Evolutionary conservation across 208 protist species (phyloP).

Genomic region (Acanthamoeba comandoni): DNA sequence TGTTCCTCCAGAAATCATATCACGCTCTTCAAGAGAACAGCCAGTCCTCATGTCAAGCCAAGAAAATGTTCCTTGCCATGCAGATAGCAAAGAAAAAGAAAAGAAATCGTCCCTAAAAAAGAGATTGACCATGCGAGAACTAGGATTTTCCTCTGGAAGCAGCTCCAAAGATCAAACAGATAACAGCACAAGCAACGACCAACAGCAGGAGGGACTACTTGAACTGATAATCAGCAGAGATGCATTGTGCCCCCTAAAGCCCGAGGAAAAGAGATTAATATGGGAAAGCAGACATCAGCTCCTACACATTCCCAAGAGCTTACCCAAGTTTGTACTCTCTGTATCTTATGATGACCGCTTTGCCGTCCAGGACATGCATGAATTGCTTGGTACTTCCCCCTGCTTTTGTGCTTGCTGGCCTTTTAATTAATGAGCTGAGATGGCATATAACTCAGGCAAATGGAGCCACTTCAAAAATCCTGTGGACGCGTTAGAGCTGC

Average conservation of each 20-base stretch:
- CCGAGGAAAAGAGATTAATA: conserved; percentile 19
- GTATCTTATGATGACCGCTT: conserved; percentile 74
- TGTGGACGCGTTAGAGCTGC: conserved; percentile 86
- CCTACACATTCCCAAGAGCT: background rate
- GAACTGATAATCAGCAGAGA: conserved; percentile 9
- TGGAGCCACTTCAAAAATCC: conserved; percentile 59
- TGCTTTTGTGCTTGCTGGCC: background rate
- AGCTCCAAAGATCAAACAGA: too few species aligned
- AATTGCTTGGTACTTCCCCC: conserved; percentile 58
- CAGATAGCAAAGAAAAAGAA: too few species aligned
- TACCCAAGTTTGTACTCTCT: conserved; percentile 76
- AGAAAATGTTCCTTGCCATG: too few species aligned
- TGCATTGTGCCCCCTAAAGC: background rate
- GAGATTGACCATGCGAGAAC: too few species aligned
- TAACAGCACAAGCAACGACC: too few species aligned
- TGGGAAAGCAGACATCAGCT: conserved; percentile 16
- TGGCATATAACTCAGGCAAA: conserved; percentile 25
- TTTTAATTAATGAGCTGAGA: too few species aligned
- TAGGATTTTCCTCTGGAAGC: too few species aligned
- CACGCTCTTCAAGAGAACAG: too few species aligned
- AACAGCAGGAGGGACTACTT: background rate
- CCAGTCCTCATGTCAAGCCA: too few species aligned
- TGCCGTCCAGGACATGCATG: conserved; percentile 78
- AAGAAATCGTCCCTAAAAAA: too few species aligned
- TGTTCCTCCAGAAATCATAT: background rate